Evolutionary conservation across 495 filamentous ascomycete species (phyloP).

Genomic region (Hyaloscypha hepaticicola): DNA sequence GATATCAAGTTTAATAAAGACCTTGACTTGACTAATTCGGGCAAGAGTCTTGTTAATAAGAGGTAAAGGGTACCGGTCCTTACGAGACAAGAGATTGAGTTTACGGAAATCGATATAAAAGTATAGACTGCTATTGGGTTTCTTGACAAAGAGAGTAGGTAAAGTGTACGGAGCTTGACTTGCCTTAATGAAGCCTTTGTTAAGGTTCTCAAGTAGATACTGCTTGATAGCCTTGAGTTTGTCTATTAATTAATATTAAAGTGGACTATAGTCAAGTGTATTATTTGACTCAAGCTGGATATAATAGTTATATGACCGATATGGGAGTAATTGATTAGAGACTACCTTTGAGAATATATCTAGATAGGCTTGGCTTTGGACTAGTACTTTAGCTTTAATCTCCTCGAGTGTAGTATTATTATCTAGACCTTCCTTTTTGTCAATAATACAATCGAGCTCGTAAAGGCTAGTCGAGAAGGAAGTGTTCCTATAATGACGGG

Average conservation of each 20-base stretch:
- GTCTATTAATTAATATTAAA: background rate
- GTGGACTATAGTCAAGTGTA: background rate
- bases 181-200: slow-evolving; percentile 13
- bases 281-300: too few species aligned
- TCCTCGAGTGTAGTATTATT: too few species aligned
- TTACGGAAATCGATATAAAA: slow-evolving; percentile 48
- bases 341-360: too few species aligned
- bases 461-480: too few species aligned
- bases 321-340: too few species aligned
- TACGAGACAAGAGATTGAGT: slow-evolving; percentile 43
- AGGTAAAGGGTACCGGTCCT: slow-evolving; percentile 46
- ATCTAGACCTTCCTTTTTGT: too few species aligned
- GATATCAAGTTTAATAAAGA: slow-evolving; percentile 49
- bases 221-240: slow-evolving; percentile 2
- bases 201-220: slow-evolving; percentile 9
- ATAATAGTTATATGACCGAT: too few species aligned
- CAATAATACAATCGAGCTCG: too few species aligned
- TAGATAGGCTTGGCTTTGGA: too few species aligned
- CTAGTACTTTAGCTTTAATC: too few species aligned
- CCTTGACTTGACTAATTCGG: slow-evolving; percentile 30
- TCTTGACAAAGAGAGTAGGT: slow-evolving; percentile 12
- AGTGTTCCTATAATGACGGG: too few species aligned
- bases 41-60: slow-evolving; percentile 44
- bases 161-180: background rate
- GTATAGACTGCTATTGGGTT: slow-evolving; percentile 33